Percentiles rank a stretch among this genome's conserved stretches.
phyloP scores from a whole-genome alignment of 257 asterid genomes.

The Salvia hispanica region DNA sequence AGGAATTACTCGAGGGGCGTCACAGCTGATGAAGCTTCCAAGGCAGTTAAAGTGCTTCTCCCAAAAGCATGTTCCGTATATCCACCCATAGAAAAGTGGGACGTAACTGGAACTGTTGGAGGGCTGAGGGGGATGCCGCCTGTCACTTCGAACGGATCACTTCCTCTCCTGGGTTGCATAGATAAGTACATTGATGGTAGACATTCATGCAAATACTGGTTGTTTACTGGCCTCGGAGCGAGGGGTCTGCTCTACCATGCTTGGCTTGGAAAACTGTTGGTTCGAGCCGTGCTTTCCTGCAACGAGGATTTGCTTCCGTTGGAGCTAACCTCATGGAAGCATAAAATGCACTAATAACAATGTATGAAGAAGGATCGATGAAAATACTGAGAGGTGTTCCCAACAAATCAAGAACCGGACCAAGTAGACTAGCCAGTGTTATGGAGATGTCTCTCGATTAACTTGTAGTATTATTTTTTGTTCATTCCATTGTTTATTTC shows the following conservation, averaged over 20 bases:
- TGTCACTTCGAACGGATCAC: constrained; percentile 66
- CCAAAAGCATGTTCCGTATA: constrained; percentile 65
- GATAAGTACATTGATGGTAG: constrained; percentile 49
- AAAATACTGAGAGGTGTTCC: too few relatives aligned
- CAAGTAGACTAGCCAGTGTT: too few relatives aligned
- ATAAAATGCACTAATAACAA: constrained; percentile 28
- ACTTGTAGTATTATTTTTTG: too few relatives aligned
- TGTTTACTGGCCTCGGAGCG: constrained; percentile 92
- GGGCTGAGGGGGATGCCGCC: constrained; percentile 97
- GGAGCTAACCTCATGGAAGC: constrained; percentile 76
- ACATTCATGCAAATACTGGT: constrained; percentile 64
- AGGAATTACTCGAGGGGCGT: constrained; percentile 62
- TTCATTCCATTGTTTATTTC: too few relatives aligned
- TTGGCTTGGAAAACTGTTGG: constrained; percentile 83
- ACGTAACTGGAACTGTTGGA: constrained; percentile 57
- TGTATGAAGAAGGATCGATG: background rate
- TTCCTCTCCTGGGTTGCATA: constrained; percentile 78
- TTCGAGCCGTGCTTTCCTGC: constrained; percentile 61
- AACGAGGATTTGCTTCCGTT: constrained; percentile 64
- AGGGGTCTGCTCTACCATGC: constrained; percentile 87
- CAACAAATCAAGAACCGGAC: too few relatives aligned
- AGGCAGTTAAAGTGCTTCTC: constrained; percentile 62
- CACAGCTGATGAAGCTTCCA: constrained; percentile 56
- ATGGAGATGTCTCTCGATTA: too few relatives aligned
- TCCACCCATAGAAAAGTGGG: constrained; percentile 72